Evolutionary conservation across 257 asterid species (phyloP), one percentile per base, ranked within the genome.

Genomic region (Solanum medicagineum): DNA sequence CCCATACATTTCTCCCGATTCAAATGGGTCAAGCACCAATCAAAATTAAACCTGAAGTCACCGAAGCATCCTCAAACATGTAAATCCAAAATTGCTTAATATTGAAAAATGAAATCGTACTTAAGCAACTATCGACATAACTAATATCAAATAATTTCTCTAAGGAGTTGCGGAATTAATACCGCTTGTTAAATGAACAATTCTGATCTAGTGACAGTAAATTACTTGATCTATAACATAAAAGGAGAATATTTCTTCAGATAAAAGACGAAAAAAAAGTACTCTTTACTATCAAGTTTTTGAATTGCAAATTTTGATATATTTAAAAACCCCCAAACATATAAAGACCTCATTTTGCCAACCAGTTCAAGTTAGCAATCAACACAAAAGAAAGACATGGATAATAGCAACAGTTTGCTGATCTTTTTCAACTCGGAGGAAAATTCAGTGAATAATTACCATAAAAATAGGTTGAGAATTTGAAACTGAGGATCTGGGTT

Each of bases 391-490:
- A 94, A 0, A 92, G 55, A 86, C 86, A 88, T 93, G 97, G 88
- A 94, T 66, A 59, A 93, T 87, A 20, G 90, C 91, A 7, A 94
- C 92, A 60, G 84, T 57, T 59, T 94, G 93, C 19, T 84, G 91
- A 89, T 87, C 71, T 13, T 44, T 29, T 85, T 90, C 74, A 71
- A 94, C 85, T 68, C 98, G 91, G 87, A 94, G 93, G 87, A 95
- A 96, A 77, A 77, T 97, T 96, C 80, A 95, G 86, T 1, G 99
- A 94, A 90, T 91, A 96, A 88, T 90, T 93, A 32, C 95, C 95
- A 7, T 89, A 54, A 11, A 94, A 9, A 96, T 85, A 14, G 92
- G 88, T 87, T 96, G 99, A 62, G 93, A 95, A 75, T 89, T 84
- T 5, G 91, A 75, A 84, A 81, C 80, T 90, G 73, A 0, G 94